phyloP scores from a whole-genome alignment of 441 rosid species.

The Corymbia citriodora region DNA sequence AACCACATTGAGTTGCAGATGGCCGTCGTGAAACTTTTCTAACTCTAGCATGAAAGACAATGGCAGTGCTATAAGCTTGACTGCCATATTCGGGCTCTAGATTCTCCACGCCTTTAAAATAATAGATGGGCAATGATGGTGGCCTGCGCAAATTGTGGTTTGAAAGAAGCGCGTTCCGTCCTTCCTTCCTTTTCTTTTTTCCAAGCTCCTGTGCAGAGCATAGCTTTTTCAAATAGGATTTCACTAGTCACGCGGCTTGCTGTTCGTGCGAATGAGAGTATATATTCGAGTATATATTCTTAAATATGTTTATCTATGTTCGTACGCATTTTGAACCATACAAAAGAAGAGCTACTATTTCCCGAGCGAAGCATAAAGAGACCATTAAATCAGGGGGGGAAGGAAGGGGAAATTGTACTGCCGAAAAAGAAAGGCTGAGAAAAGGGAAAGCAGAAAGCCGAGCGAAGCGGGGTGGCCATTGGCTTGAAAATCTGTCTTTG shows the following conservation, averaged over 20 bases:
- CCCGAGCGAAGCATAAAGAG: background rate
- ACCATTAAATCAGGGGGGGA: background rate
- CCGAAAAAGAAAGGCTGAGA: background rate
- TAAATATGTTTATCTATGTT: background rate
- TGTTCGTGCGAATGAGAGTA: background rate
- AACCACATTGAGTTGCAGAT: background rate
- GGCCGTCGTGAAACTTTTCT: background rate
- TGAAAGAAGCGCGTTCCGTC: background rate
- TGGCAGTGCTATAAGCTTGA: background rate
- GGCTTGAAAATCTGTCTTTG: background rate
- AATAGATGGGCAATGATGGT: background rate
- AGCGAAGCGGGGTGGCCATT: background rate
- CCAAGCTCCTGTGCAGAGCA: background rate
- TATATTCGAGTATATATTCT: background rate
- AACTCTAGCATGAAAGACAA: constrained; percentile 3
- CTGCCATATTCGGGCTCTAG: background rate
- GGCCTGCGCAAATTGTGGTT: background rate
- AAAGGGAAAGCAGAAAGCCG: background rate
- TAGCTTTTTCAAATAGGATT: background rate
- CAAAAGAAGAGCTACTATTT: background rate
- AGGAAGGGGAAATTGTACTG: background rate
- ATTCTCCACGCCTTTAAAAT: background rate
- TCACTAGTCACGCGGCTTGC: background rate
- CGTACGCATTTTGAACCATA: background rate
- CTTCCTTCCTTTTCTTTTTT: background rate